Percentiles rank a stretch among this genome's conserved stretches.
These are phyloP conservation scores for Rhizophora mangle DNA, from an alignment of 345 rosid genomes.

Conservation along the genomic window DNA sequence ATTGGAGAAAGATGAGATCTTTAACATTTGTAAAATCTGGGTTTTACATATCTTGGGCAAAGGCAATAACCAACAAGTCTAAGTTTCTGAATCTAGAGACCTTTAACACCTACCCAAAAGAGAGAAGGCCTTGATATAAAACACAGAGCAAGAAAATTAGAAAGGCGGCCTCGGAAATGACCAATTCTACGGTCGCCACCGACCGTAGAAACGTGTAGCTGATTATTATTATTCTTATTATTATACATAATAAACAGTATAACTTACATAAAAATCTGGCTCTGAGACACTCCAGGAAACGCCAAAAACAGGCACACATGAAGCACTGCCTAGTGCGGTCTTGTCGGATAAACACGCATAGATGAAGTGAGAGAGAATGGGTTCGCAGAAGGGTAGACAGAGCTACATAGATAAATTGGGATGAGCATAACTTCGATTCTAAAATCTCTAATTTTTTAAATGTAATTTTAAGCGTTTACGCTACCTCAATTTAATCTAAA, in stretches of 20 bases:
- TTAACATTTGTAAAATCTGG: background rate
- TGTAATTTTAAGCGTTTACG: no score
- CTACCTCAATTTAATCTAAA: no score
- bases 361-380: no score
- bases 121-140: background rate
- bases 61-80: background rate
- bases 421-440: no score
- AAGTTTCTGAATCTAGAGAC: conserved; percentile 5
- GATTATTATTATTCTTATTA: background rate
- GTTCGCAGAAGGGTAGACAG: no score
- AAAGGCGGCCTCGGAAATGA: conserved; percentile 6
- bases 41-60: no score
- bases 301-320: background rate
- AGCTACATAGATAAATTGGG: no score
- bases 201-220: background rate
- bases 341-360: no score
- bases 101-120: background rate
- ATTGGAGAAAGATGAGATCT: conserved; percentile 4
- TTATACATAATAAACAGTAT: background rate
- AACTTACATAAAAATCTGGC: background rate
- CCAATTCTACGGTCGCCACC: conserved; percentile 16
- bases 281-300: background rate
- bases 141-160: conserved; percentile 4
- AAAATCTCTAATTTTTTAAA: no score
- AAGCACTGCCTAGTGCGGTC: no score